Conservation (phyloP, 1,139 yeast species). For the Kodamaea fungicola region DNA sequence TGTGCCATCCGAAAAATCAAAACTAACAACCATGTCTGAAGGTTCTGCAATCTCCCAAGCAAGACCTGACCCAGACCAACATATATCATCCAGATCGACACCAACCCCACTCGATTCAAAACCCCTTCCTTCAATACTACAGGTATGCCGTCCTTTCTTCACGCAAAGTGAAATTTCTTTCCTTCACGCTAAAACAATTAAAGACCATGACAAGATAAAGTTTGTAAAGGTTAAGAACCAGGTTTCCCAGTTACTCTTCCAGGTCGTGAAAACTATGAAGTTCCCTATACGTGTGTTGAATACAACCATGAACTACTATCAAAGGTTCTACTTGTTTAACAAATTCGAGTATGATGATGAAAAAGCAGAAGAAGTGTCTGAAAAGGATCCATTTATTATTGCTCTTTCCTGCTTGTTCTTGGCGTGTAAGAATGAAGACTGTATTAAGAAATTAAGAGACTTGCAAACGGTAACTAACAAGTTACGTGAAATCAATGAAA, state of each 20-base stretch:
- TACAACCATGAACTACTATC: conserved; percentile 69
- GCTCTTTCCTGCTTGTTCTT: conserved; percentile 74
- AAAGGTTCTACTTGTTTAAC: conserved; percentile 65
- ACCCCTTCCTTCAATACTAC: conserved; percentile 18
- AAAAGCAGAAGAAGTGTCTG: conserved; percentile 17
- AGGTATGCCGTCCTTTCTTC: conserved; percentile 64
- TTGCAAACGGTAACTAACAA: conserved; percentile 45
- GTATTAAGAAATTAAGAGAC: conserved; percentile 75
- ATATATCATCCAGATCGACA: conserved; percentile 1
- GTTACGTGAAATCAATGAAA: conserved; percentile 29
- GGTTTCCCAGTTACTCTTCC: conserved; percentile 52
- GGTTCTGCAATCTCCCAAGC: not conserved
- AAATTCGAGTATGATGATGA: conserved; percentile 40
- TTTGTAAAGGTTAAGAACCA: conserved; percentile 53
- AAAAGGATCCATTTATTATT: conserved; percentile 48
- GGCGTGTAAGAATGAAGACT: conserved; percentile 84
- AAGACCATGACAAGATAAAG: conserved; percentile 43
- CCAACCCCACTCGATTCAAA: conserved; percentile 2
- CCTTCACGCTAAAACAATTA: conserved; percentile 51
- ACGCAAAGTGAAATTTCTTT: conserved; percentile 53
- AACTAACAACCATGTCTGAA: too few species aligned
- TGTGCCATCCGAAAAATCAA: too few species aligned
- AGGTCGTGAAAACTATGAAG: conserved; percentile 50
- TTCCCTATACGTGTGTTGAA: conserved; percentile 67
- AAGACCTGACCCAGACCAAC: conserved; percentile 3